These are phyloP conservation scores for Aspergillus diversus DNA, from an alignment of 495 filamentous ascomycete species.

Conservation along the genomic window DNA sequence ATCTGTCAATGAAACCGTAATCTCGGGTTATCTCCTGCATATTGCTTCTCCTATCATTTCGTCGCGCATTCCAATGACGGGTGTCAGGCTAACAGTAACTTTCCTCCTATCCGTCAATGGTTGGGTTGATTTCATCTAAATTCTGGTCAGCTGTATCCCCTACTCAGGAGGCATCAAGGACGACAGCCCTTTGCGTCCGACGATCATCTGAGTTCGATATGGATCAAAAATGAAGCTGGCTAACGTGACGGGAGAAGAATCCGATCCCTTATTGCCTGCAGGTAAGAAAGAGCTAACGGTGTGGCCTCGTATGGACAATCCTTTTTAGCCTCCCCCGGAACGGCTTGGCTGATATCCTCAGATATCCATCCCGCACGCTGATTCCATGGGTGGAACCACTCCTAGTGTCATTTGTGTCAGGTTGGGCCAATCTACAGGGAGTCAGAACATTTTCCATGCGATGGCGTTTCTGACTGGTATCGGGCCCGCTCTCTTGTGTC, in stretches of 20 bases:
- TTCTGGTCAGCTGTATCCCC: no score
- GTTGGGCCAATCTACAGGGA: conserved; percentile 19
- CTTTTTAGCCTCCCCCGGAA: conserved; percentile 6
- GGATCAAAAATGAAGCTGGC: not conserved
- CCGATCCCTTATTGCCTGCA: conserved; percentile 2
- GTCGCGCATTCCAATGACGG: not conserved
- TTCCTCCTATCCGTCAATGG: conserved; percentile 8
- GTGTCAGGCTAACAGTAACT: conserved; percentile 1
- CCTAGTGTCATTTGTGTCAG: conserved; percentile 25
- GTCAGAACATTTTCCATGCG: conserved; percentile 21
- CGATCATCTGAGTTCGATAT: not conserved
- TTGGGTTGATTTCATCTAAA: not conserved
- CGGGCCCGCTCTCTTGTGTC: conserved; percentile 12
- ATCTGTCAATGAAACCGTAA: conserved; percentile 31
- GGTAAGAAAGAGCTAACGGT: conserved; percentile 7
- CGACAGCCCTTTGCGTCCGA: no score
- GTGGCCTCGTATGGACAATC: conserved; percentile 11
- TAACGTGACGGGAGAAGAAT: not conserved
- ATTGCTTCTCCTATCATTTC: conserved; percentile 14
- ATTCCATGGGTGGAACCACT: conserved; percentile 26
- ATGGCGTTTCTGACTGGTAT: conserved; percentile 31
- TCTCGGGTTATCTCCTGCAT: conserved; percentile 24
- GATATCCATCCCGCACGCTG: conserved; percentile 19
- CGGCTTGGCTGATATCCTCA: conserved; percentile 16
- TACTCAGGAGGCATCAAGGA: no score